These are phyloP conservation scores for Malus sylvestris DNA, from an alignment of 306 rosid species.

Conservation along the genomic window DNA sequence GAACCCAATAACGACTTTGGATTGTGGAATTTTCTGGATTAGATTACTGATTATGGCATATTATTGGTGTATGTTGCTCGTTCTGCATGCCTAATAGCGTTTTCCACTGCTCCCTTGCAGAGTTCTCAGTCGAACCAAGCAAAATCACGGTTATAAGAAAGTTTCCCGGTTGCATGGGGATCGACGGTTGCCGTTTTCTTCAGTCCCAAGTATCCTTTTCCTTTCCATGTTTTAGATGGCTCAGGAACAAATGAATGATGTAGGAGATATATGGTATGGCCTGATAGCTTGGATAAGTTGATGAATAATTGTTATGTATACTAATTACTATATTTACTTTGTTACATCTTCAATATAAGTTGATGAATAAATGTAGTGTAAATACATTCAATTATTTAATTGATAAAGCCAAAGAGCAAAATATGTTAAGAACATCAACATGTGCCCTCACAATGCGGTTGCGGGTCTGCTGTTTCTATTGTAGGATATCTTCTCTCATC, in stretches of 20 bases:
- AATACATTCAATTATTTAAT: too few species aligned
- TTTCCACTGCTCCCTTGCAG: slow-evolving; percentile 26
- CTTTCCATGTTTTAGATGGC: not conserved
- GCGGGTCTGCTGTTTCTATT: too few species aligned
- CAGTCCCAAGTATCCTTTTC: not conserved
- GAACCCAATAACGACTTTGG: not conserved
- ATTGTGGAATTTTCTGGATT: not conserved
- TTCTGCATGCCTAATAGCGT: not conserved
- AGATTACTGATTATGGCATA: not conserved
- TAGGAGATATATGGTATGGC: not conserved
- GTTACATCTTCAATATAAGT: too few species aligned
- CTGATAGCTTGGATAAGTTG: not conserved
- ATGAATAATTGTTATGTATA: too few species aligned
- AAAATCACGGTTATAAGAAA: slow-evolving; percentile 33
- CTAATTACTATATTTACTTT: too few species aligned
- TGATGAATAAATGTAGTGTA: too few species aligned
- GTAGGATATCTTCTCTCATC: too few species aligned
- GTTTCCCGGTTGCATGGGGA: not conserved
- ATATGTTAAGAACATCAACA: too few species aligned
- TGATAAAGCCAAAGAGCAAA: too few species aligned
- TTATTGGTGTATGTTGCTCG: not conserved
- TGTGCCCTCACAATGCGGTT: too few species aligned
- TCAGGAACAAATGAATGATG: not conserved
- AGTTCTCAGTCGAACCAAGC: slow-evolving; percentile 27
- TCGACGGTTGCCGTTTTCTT: not conserved